These are phyloP conservation scores for Pezizomycotina sp. DNA, from an alignment of 2,329 filamentous ascomycete genomes.

Conservation along the genomic window DNA sequence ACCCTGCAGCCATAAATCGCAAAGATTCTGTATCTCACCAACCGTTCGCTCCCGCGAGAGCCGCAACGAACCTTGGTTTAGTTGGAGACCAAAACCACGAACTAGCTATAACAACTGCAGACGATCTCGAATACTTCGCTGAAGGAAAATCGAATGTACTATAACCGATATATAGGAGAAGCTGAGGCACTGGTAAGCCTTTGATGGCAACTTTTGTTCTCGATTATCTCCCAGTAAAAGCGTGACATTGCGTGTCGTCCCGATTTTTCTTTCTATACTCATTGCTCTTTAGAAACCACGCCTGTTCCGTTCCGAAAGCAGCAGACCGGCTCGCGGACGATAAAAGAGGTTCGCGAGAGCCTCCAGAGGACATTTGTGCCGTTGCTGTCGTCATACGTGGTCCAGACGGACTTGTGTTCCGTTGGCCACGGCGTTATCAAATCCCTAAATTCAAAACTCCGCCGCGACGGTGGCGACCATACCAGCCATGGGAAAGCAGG, in stretches of 20 bases:
- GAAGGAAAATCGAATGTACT: slow-evolving; percentile 24
- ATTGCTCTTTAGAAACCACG: too few relatives aligned
- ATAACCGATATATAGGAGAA: slow-evolving; percentile 23
- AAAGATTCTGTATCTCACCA: not conserved
- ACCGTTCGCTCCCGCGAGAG: slow-evolving; percentile 12
- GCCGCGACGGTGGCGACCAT: too few relatives aligned
- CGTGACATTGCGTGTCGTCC: too few relatives aligned
- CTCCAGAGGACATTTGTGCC: too few relatives aligned
- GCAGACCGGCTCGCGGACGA: too few relatives aligned
- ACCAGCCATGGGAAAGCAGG: too few relatives aligned
- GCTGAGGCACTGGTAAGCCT: slow-evolving; percentile 14
- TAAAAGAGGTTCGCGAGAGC: too few relatives aligned
- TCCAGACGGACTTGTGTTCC: slow-evolving; percentile 22
- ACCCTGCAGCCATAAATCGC: not conserved
- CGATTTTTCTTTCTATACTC: too few relatives aligned
- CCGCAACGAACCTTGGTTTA: slow-evolving; percentile 6
- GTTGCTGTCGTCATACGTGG: slow-evolving; percentile 19
- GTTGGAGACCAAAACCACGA: slow-evolving; percentile 9
- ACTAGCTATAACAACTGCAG: slow-evolving; percentile 19
- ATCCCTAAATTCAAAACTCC: slow-evolving; percentile 19
- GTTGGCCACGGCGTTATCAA: slow-evolving; percentile 20
- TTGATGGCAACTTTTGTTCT: too few relatives aligned
- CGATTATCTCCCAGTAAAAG: too few relatives aligned
- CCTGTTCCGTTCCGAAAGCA: too few relatives aligned
- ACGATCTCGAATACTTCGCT: slow-evolving; percentile 24